Percentiles rank a stretch among this genome's conserved stretches.
Evolutionary conservation across 371 early-diverging fungal genomes (phyloP).

Genomic region (Mucor plumbeus): DNA sequence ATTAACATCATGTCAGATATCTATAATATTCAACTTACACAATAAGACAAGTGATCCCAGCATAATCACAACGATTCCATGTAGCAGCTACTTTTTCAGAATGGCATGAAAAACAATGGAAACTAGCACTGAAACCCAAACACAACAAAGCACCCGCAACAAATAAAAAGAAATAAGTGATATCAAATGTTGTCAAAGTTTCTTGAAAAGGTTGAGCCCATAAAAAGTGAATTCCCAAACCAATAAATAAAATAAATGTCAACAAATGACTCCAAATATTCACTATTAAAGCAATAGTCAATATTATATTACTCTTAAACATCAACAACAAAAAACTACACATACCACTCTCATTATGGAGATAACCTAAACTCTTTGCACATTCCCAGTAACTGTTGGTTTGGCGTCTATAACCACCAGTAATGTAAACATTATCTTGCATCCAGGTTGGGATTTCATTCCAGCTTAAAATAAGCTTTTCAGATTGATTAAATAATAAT

Average conservation of each 20-base stretch:
- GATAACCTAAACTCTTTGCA: constrained; percentile 72
- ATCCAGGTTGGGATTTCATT: constrained; percentile 76
- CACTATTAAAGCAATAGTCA: constrained; percentile 36
- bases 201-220: constrained; percentile 48
- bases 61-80: constrained; percentile 92
- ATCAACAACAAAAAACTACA: neutral
- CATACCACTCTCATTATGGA: constrained; percentile 89
- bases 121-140: constrained; percentile 79
- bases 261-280: constrained; percentile 89
- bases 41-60: constrained; percentile 88
- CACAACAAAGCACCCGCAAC: constrained; percentile 77
- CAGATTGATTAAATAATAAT: constrained; percentile 11
- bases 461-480: constrained; percentile 24
- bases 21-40: constrained; percentile 53
- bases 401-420: constrained; percentile 80
- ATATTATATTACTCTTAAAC: neutral
- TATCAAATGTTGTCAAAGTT: constrained; percentile 64
- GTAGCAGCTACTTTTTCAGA: constrained; percentile 67
- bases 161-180: constrained; percentile 70
- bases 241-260: constrained; percentile 72
- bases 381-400: constrained; percentile 77
- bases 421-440: constrained; percentile 72
- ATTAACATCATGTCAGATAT: neutral
- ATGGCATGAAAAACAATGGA: constrained; percentile 90
- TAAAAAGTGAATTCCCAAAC: constrained; percentile 56